Percentiles rank a stretch among this genome's conserved stretches.
These are phyloP conservation scores for Tolypocladium ovalisporum DNA, from an alignment of 2,329 filamentous ascomycete species.

Conservation along the genomic window DNA sequence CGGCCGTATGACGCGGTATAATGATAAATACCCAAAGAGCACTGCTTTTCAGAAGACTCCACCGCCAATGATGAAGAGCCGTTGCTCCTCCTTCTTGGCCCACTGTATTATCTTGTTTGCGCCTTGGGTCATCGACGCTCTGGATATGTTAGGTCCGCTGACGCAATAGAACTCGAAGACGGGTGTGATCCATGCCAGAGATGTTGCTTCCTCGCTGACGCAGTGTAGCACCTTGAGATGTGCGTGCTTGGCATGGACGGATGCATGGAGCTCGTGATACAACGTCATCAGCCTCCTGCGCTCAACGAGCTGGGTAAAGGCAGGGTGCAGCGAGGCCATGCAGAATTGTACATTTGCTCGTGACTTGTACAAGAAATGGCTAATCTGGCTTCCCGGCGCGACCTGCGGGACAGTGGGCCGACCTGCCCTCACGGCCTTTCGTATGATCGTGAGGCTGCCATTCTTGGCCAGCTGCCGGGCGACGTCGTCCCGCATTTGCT, in stretches of 20 bases:
- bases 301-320: conserved; percentile 48
- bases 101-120: conserved; percentile 87
- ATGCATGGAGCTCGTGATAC: conserved; percentile 76
- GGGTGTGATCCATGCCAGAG: conserved; percentile 83
- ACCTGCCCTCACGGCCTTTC: conserved; percentile 56
- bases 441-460: conserved; percentile 64
- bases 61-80: conserved; percentile 95
- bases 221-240: conserved; percentile 81
- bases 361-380: conserved; percentile 94
- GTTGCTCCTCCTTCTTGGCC: conserved; percentile 84
- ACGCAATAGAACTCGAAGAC: conserved; percentile 92
- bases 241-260: conserved; percentile 73
- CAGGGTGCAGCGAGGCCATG: conserved; percentile 70
- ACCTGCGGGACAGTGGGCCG: conserved; percentile 65
- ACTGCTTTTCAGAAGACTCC: conserved; percentile 54
- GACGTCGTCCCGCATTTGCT: conserved; percentile 57
- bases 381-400: conserved; percentile 66
- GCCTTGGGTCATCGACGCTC: conserved; percentile 63
- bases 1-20: neutral
- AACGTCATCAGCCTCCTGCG: conserved; percentile 67
- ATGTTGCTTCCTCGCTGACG: conserved; percentile 62
- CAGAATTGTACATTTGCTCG: conserved; percentile 90
- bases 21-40: neutral
- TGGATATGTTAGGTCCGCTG: conserved; percentile 61
- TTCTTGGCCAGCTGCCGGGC: conserved; percentile 63